Conservation (phyloP, 2,329 filamentous ascomycete species). For the Aspergillus sp. region DNA sequence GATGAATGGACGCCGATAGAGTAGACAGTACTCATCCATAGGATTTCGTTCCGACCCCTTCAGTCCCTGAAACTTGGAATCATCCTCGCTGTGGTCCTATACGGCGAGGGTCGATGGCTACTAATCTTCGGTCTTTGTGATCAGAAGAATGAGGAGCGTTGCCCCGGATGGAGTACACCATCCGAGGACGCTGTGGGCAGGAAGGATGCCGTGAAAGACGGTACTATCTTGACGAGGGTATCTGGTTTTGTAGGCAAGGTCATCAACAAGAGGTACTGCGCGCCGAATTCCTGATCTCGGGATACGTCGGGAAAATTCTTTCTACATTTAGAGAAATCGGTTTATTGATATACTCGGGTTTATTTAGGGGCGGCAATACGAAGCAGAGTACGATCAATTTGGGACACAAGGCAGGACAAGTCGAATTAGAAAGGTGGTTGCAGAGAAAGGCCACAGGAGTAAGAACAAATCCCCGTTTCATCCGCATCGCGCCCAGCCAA, state of each 20-base stretch:
- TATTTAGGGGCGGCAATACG: slow-evolving; percentile 43
- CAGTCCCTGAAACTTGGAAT: background rate
- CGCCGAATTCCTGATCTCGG: background rate
- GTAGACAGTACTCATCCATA: too few species aligned
- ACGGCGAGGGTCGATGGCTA: slow-evolving; percentile 1
- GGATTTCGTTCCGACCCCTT: too few species aligned
- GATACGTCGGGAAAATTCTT: background rate
- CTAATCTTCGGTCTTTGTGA: background rate
- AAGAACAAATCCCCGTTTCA: slow-evolving; percentile 18
- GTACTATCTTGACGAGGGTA: slow-evolving; percentile 73
- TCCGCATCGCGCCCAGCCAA: background rate
- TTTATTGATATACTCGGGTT: background rate
- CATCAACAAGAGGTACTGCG: slow-evolving; percentile 70
- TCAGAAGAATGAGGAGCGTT: slow-evolving; percentile 29
- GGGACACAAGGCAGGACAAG: slow-evolving; percentile 60
- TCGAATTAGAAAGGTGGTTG: slow-evolving; percentile 54
- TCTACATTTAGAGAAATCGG: background rate
- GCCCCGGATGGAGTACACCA: slow-evolving; percentile 43
- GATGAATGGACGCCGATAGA: background rate
- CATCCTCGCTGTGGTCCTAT: background rate
- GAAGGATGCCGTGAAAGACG: slow-evolving; percentile 69
- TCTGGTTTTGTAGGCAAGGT: slow-evolving; percentile 75
- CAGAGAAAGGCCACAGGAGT: slow-evolving; percentile 54
- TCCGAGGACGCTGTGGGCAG: slow-evolving; percentile 52
- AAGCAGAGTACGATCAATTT: slow-evolving; percentile 68